Percentiles rank a stretch among this genome's conserved stretches.
Conservation (phyloP, 176 grass and related monocot species). For the Saccharum spontaneum region DNA sequence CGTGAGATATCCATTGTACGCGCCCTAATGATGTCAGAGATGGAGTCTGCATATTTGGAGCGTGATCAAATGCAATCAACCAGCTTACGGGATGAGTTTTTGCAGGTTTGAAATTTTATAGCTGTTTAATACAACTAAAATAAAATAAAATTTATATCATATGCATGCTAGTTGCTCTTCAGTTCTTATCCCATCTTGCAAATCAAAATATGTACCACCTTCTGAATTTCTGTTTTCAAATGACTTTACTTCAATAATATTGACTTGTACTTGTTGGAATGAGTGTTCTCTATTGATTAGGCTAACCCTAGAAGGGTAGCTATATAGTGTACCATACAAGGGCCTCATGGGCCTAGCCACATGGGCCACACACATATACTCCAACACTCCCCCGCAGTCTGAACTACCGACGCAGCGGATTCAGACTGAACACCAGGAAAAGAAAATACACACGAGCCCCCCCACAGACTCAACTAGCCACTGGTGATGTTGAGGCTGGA, state of each 20-base stretch:
- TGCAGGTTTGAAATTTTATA: constrained; percentile 56
- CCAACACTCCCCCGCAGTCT: too few species aligned
- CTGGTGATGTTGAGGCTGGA: too few species aligned
- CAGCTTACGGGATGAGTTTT: constrained; percentile 81
- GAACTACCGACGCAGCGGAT: too few species aligned
- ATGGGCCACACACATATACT: too few species aligned
- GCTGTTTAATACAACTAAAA: constrained; percentile 12
- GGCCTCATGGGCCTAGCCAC: too few species aligned
- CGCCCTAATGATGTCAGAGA: constrained; percentile 99
- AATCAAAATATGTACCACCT: constrained; percentile 29
- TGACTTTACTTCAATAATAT: constrained; percentile 13
- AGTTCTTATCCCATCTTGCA: constrained; percentile 17
- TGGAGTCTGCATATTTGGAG: constrained; percentile 96
- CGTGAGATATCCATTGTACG: constrained; percentile 96
- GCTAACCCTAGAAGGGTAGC: too few species aligned
- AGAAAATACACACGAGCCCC: too few species aligned
- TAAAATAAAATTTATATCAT: neutral
- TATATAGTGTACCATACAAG: too few species aligned
- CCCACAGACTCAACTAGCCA: too few species aligned
- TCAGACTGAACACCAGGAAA: too few species aligned
- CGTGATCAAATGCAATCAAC: constrained; percentile 99
- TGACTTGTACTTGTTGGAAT: too few species aligned
- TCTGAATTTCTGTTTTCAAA: constrained; percentile 13
- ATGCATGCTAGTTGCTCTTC: constrained; percentile 22
- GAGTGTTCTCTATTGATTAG: too few species aligned